Evolutionary conservation across 805 yeast genomes (phyloP), one percentile per base, ranked within the genome.

Genomic region (Candida endomychidarum): DNA sequence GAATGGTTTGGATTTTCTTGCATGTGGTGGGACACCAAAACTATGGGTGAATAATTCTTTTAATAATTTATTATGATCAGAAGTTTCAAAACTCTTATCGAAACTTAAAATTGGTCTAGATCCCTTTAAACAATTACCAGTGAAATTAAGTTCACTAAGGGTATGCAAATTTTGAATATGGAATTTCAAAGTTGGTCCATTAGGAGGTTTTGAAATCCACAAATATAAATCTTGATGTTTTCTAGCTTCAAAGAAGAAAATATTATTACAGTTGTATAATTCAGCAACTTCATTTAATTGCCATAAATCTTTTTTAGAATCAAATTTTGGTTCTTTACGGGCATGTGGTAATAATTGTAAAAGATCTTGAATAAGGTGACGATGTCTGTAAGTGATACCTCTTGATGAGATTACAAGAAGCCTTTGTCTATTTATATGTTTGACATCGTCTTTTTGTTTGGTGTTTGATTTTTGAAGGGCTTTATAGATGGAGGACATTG

Each of bases 231-330:
- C 99, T 63, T 81, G 86, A 66, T 91, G 97, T 65, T 93, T 93
- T 70, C 98, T 83, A 40, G 96, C 87, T 66, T 93, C 99, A 61
- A 93, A 93, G 61, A 85, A 93, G 60, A 89, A 71, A 51, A 93
- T 78, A 60, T 93, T 93, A 68, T 93, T 93, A 75, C 99, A 93
- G 74, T 93, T 93, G 77, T 91, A 89, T 48, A 93, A 72, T 58
- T 93, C 99, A 2, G 98, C 98, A 46, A 90, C 85, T 69, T 93
- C 99, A 58, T 93, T 93, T 45, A 93, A 75, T 61, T 89, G 91
- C 60, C 78, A 77, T 48, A 91, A 74, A 61, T 87, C 86, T 60
- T 90, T 86, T 67, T 93, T 93, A 43, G 90, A 83, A 65, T 93
- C 99, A 56, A 91, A 75, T 61, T 93, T 93, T 46, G 97, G 95